Evolutionary conservation across 2,329 filamentous ascomycete species (phyloP).

Genomic region (Cercospora berteroae): DNA sequence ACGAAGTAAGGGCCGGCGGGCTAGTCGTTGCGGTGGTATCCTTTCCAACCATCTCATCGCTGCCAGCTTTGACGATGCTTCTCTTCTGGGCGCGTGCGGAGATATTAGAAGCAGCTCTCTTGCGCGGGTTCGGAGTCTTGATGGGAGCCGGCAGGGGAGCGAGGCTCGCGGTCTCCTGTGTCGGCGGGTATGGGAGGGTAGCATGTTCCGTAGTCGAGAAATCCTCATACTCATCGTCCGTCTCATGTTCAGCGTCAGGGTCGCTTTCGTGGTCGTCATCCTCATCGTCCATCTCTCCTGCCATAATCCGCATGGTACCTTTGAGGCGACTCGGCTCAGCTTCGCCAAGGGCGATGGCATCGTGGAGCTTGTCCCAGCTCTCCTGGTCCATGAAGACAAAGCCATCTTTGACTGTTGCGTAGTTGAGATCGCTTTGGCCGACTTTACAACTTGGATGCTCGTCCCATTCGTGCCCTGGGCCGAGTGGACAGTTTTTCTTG

Average conservation of each 20-base stretch:
- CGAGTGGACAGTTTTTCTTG: slow-evolving; percentile 9
- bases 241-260: background rate
- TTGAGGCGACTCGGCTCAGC: background rate
- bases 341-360: slow-evolving; percentile 22
- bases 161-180: background rate
- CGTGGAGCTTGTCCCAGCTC: slow-evolving; percentile 27
- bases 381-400: slow-evolving; percentile 28
- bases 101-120: slow-evolving; percentile 11
- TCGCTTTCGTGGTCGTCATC: background rate
- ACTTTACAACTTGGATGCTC: slow-evolving; percentile 27
- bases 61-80: background rate
- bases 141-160: background rate
- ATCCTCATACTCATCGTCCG: slow-evolving; percentile 2
- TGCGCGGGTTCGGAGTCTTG: slow-evolving; percentile 1
- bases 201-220: background rate
- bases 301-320: background rate
- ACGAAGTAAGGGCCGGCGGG: background rate
- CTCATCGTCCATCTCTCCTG: background rate
- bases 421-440: slow-evolving; percentile 23
- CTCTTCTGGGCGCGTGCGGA: background rate
- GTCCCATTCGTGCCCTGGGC: slow-evolving; percentile 21
- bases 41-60: background rate
- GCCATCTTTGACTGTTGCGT: slow-evolving; percentile 25
- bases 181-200: background rate
- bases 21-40: background rate